A percentile compares a stretch with the other conserved stretches of the same genome.
phyloP scores from a whole-genome alignment of 495 filamentous ascomycete species.

The Trichoderma orchidacearum region DNA sequence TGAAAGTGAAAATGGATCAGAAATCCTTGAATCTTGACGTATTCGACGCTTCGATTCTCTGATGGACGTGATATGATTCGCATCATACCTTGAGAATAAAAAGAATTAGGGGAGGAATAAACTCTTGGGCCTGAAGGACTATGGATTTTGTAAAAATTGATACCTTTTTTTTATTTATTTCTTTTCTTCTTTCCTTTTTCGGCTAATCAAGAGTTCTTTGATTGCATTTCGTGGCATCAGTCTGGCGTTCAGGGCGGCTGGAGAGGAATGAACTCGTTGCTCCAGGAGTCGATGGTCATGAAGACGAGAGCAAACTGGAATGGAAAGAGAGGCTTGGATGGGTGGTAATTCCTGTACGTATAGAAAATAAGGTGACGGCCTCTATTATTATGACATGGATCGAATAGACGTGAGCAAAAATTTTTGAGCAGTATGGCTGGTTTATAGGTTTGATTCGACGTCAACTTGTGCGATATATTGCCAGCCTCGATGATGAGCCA shows the following conservation, averaged over 20 bases:
- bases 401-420: not conserved
- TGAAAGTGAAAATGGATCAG: too few species aligned
- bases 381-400: not conserved
- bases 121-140: not conserved
- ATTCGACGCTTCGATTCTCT: too few species aligned
- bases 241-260: not conserved
- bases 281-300: not conserved
- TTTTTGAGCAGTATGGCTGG: too few species aligned
- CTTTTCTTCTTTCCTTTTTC: not conserved
- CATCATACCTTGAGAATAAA: too few species aligned
- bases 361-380: not conserved
- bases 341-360: not conserved
- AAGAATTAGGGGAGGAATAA: not conserved
- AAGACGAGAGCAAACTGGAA: not conserved
- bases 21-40: too few species aligned
- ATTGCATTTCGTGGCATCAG: not conserved
- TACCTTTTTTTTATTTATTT: not conserved
- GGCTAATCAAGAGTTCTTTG: not conserved
- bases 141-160: not conserved
- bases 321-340: not conserved
- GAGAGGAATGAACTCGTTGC: not conserved
- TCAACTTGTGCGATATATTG: too few species aligned
- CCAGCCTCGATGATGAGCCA: too few species aligned
- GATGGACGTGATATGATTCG: not conserved
- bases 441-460: too few species aligned